These are phyloP conservation scores for Trichoderma harzianum DNA, from an alignment of 2,329 filamentous ascomycete species.

Conservation along the genomic window DNA sequence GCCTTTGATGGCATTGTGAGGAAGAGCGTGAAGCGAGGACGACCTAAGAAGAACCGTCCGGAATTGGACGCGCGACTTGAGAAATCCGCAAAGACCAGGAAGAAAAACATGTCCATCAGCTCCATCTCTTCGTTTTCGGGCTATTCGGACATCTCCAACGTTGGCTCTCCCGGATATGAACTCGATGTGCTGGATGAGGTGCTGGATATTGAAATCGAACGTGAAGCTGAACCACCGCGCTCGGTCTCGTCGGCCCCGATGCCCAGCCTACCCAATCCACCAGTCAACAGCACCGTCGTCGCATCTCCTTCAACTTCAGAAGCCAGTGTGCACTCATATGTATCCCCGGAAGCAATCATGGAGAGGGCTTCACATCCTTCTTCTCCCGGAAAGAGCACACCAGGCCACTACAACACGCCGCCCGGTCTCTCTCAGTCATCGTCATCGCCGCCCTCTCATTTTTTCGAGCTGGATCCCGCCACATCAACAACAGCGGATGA, in stretches of 20 bases:
- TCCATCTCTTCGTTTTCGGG: conserved; percentile 54
- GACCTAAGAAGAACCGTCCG: conserved; percentile 60
- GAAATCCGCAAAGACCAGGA: conserved; percentile 55
- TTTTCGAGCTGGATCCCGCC: conserved; percentile 46
- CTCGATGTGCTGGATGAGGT: conserved; percentile 48
- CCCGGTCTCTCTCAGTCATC: conserved; percentile 60
- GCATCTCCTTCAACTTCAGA: conserved; percentile 43
- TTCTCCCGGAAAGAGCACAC: conserved; percentile 50
- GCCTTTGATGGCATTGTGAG: conserved; percentile 76
- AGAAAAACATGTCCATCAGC: conserved; percentile 50
- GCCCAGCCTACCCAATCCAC: conserved; percentile 30
- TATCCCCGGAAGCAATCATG: conserved; percentile 46
- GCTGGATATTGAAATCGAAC: conserved; percentile 40
- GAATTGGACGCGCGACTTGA: conserved; percentile 55
- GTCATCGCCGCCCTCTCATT: conserved; percentile 53
- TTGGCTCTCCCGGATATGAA: conserved; percentile 50
- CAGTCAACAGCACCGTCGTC: conserved; percentile 29
- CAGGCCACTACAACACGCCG: conserved; percentile 54
- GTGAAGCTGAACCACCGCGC: conserved; percentile 29
- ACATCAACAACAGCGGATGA: conserved; percentile 32
- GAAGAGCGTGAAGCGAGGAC: conserved; percentile 59
- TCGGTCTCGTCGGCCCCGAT: conserved; percentile 47
- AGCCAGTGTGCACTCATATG: conserved; percentile 40
- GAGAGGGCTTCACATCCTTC: conserved; percentile 38
- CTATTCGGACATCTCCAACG: conserved; percentile 55